phyloP scores from a whole-genome alignment of 345 rosid species.

The Physaria fendleri region DNA sequence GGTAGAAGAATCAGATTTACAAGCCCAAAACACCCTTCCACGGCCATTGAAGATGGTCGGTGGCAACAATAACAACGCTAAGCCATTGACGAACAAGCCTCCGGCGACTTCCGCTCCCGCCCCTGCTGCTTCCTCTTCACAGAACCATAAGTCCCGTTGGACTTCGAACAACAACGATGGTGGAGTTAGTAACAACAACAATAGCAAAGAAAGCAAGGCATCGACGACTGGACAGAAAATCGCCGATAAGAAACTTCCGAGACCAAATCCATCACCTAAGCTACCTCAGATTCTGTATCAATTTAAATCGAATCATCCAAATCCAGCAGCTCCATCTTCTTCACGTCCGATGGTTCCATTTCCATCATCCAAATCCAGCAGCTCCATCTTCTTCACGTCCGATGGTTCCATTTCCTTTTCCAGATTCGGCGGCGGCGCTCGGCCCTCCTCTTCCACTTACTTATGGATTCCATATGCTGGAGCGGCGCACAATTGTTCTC shows the following conservation, averaged over 20 bases:
- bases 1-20: not conserved
- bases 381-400: constrained; percentile 32
- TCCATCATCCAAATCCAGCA: constrained; percentile 30
- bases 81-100: constrained; percentile 36
- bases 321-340: constrained; percentile 32
- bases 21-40: not conserved
- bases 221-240: constrained; percentile 20
- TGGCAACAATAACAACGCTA: constrained; percentile 33
- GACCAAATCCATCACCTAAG: constrained; percentile 34
- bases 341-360: constrained; percentile 24
- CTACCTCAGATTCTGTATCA: constrained; percentile 30
- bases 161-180: constrained; percentile 31
- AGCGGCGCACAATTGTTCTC: constrained; percentile 73
- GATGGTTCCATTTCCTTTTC: constrained; percentile 33
- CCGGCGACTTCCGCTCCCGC: constrained; percentile 29
- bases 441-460: constrained; percentile 76
- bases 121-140: constrained; percentile 23
- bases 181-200: constrained; percentile 13
- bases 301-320: constrained; percentile 29
- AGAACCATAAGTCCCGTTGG: constrained; percentile 63
- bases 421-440: constrained; percentile 44
- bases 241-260: constrained; percentile 30
- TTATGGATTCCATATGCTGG: constrained; percentile 93
- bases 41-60: constrained; percentile 45
- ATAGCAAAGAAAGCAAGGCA: constrained; percentile 12